Evolutionary conservation across 78 protist species (phyloP), one percentile per base, ranked within the genome.

Genomic region (Dictyostelium purpureum): DNA sequence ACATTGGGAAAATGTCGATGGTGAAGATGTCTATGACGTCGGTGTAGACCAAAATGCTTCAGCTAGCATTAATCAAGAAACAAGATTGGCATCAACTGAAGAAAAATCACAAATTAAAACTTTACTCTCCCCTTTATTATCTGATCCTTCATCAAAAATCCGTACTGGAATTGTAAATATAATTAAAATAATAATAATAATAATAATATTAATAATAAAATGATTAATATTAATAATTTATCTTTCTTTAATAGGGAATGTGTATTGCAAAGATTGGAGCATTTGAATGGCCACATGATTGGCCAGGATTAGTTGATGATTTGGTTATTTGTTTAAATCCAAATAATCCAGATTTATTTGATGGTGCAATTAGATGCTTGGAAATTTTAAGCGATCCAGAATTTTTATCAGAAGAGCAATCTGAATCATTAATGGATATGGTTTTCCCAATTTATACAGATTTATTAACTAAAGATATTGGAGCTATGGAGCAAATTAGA

Each of bases 111-210:
- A 43, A 11, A 70, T 82, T 56, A 82, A 70, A 70, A 14, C 12
- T 19, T 16, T 82, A 14, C 40, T 82, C 12, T 52, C 79, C 6
- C 90, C 90, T 16, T 21, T 45, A 42, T 26, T 82, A 40, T 67
- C 90, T 19, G 90, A 82, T 31, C 69, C 80, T 47, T 54, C 71
- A 4, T 70, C 90, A 6, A 82, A 82, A 26, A 82, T 82, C 42
- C 74, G 90, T 52, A 82, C 90, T 70, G 90, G 80, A 26, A 54
- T 82, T 82, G 90, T 80, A 80, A 26, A 66, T 67, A n/a, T n/a
- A n/a, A n/a, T n/a, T n/a, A n/a, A n/a, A n/a, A n/a, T n/a, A n/a
- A n/a, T n/a, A n/a, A n/a, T n/a, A n/a, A n/a, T n/a, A n/a, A n/a
- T n/a, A n/a, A n/a, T n/a, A n/a, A n/a, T n/a, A n/a, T n/a, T n/a